A percentile compares a stretch with the other conserved stretches of the same genome.
These are phyloP conservation scores for Emydomyces testavorans DNA, from an alignment of 2,329 filamentous ascomycete species.

Conservation along the genomic window DNA sequence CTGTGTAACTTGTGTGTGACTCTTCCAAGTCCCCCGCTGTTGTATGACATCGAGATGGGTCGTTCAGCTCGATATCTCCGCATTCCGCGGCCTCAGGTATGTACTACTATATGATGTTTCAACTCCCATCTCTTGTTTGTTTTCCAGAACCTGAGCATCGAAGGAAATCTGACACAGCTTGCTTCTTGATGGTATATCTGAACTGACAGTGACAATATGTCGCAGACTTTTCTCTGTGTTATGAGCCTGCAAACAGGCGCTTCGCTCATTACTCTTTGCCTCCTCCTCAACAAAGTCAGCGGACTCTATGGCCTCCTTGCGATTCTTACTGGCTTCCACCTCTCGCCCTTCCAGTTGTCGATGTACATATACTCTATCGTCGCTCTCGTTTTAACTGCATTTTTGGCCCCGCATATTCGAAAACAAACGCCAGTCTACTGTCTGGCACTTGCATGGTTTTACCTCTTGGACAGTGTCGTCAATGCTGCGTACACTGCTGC, in stretches of 20 bases:
- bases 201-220: constrained; percentile 15
- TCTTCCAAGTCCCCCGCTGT: constrained; percentile 2
- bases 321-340: constrained; percentile 71
- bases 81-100: constrained; percentile 42
- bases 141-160: background rate
- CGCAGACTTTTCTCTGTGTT: constrained; percentile 69
- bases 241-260: constrained; percentile 79
- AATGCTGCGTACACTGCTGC: constrained; percentile 71
- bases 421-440: constrained; percentile 67
- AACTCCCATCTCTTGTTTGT: background rate
- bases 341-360: constrained; percentile 71
- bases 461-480: constrained; percentile 67
- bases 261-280: constrained; percentile 68
- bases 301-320: constrained; percentile 84
- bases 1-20: too few species aligned
- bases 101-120: too few species aligned
- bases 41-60: constrained; percentile 26
- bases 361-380: constrained; percentile 83
- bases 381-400: constrained; percentile 55
- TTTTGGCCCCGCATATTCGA: constrained; percentile 69
- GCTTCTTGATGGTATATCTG: constrained; percentile 1
- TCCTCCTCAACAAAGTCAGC: constrained; percentile 85
- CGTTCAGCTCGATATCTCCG: constrained; percentile 34
- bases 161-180: background rate
- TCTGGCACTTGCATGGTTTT: constrained; percentile 72